Percentiles rank a stretch among this genome's conserved stretches.
phyloP scores from a whole-genome alignment of 1,284 basidiomycete genomes.

The Lignosus rhinocerotis region DNA sequence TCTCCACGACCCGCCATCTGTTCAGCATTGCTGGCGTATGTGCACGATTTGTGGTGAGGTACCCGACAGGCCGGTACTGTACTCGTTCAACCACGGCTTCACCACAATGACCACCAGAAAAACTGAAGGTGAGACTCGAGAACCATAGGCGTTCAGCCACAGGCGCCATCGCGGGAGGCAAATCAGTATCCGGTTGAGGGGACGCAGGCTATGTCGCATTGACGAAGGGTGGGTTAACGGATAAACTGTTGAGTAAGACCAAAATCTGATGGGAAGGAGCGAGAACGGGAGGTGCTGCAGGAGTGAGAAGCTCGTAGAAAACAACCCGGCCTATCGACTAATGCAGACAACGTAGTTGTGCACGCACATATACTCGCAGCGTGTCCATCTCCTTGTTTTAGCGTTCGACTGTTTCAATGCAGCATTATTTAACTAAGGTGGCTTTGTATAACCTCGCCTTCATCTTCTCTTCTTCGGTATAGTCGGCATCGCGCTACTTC shows the following conservation, averaged over 20 bases:
- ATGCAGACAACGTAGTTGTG: background rate
- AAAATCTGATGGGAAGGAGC: constrained; percentile 8
- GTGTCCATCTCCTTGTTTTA: constrained; percentile 9
- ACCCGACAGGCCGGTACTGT: constrained; percentile 3
- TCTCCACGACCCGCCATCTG: constrained; percentile 30
- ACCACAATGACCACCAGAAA: constrained; percentile 17
- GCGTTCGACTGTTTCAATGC: background rate
- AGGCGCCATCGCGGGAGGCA: constrained; percentile 1
- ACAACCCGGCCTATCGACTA: constrained; percentile 5
- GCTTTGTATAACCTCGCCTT: background rate
- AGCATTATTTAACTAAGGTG: background rate
- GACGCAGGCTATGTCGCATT: constrained; percentile 4
- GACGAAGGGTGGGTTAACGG: background rate
- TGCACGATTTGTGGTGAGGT: background rate
- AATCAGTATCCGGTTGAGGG: background rate
- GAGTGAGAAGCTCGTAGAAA: constrained; percentile 7
- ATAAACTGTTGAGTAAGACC: constrained; percentile 15
- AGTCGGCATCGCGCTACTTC: background rate
- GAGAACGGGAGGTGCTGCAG: background rate
- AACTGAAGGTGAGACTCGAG: constrained; percentile 21
- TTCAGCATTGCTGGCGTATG: constrained; percentile 29
- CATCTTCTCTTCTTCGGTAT: background rate
- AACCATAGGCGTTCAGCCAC: constrained; percentile 14
- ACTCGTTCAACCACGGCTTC: constrained; percentile 14
- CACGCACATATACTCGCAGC: constrained; percentile 4